phyloP scores from a whole-genome alignment of 805 yeast species.

The Saccharomycopsis vini region DNA sequence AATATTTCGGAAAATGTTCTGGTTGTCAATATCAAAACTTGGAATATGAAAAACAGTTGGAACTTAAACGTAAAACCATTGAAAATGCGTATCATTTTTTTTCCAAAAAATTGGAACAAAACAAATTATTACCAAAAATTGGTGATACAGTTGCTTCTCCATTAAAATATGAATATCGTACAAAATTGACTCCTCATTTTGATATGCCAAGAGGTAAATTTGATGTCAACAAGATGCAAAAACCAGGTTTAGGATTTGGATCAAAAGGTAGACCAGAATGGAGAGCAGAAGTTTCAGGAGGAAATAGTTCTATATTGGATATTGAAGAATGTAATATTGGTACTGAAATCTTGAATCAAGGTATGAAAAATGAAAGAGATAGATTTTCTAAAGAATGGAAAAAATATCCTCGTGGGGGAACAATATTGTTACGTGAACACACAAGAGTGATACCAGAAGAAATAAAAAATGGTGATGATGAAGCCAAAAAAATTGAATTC shows the following conservation, averaged over 20 bases:
- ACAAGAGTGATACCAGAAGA: constrained; percentile 35
- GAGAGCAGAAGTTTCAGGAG: constrained; percentile 48
- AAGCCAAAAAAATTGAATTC: constrained; percentile 24
- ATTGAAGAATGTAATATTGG: constrained; percentile 93
- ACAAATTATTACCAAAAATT: constrained; percentile 47
- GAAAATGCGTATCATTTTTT: constrained; percentile 73
- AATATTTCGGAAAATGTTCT: constrained; percentile 85
- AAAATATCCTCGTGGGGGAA: constrained; percentile 69
- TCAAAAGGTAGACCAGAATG: constrained; percentile 70
- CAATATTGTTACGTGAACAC: constrained; percentile 75
- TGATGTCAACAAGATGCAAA: constrained; percentile 29
- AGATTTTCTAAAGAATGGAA: constrained; percentile 41
- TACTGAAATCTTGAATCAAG: constrained; percentile 66
- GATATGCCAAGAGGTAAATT: constrained; percentile 51
- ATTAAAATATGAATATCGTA: constrained; percentile 64
- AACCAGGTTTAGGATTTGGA: constrained; percentile 83
- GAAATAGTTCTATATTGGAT: constrained; percentile 62
- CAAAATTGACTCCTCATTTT: constrained; percentile 94
- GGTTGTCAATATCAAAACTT: constrained; percentile 91
- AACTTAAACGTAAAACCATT: constrained; percentile 65
- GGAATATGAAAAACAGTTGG: constrained; percentile 62
- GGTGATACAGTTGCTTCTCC: constrained; percentile 71
- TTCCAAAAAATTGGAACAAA: constrained; percentile 45
- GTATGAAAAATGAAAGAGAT: constrained; percentile 60
- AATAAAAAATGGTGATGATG: constrained; percentile 16